A percentile compares a stretch with the other conserved stretches of the same genome.
Evolutionary conservation across 1,284 basidiomycete species (phyloP).

Genomic region (Xanthoconium separans): DNA sequence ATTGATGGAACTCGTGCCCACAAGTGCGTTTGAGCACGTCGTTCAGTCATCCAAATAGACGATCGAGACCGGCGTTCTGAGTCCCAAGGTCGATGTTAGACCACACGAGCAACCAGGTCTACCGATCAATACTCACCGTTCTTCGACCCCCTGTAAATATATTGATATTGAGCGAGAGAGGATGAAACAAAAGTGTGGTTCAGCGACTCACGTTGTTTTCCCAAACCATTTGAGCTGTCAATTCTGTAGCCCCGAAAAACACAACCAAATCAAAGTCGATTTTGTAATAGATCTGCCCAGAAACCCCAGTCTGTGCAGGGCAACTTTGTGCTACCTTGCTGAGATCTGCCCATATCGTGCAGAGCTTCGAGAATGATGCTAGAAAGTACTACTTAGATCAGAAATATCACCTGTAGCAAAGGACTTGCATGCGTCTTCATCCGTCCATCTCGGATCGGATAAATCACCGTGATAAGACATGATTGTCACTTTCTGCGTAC

Average conservation of each 20-base stretch:
- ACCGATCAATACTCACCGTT: not conserved
- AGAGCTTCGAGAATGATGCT: not conserved
- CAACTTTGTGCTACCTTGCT: not conserved
- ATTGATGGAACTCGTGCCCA: too few species aligned
- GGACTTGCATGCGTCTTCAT: not conserved
- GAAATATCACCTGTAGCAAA: too few species aligned
- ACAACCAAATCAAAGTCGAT: not conserved
- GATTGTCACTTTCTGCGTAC: not conserved
- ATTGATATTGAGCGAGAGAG: too few species aligned
- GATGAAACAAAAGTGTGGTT: too few species aligned
- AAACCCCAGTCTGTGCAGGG: not conserved
- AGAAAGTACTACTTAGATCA: not conserved
- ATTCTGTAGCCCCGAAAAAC: not conserved
- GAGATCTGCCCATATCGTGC: not conserved
- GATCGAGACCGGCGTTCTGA: too few species aligned
- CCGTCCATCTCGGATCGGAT: not conserved
- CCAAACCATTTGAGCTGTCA: constrained; percentile 4
- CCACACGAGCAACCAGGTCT: too few species aligned
- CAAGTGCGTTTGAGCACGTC: too few species aligned
- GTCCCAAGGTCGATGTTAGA: too few species aligned
- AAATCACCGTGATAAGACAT: not conserved
- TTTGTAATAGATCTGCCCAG: not conserved
- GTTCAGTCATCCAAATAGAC: too few species aligned
- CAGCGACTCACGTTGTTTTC: not conserved
- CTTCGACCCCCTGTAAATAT: not conserved